Percentiles rank a stretch among this genome's conserved stretches.
Evolutionary conservation across 176 grass and related monocot genomes (phyloP).

Genomic region (Musa schizocarpa): DNA sequence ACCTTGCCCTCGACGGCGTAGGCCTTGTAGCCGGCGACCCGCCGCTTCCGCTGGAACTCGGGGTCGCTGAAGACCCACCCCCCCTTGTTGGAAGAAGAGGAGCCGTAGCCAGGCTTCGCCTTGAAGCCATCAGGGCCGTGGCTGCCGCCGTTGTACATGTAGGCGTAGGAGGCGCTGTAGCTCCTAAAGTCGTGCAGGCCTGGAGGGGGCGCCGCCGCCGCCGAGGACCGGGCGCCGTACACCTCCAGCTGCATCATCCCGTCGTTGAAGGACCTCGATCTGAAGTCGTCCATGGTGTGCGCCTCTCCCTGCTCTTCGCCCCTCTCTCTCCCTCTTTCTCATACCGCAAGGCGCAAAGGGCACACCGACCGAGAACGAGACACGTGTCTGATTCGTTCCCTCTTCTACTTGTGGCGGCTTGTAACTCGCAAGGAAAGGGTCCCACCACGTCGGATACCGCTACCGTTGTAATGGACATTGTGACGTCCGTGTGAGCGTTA

Average conservation of each 20-base stretch:
- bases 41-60: slow-evolving; percentile 64
- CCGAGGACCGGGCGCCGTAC: slow-evolving; percentile 28
- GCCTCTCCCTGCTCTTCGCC: too few species aligned
- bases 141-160: slow-evolving; percentile 13
- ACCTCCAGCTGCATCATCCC: slow-evolving; percentile 49
- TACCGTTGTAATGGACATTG: too few species aligned
- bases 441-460: too few species aligned
- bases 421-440: too few species aligned
- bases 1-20: slow-evolving; percentile 58
- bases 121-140: neutral
- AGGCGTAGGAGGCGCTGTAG: slow-evolving; percentile 12
- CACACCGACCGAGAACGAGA: too few species aligned
- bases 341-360: too few species aligned
- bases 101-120: slow-evolving; percentile 21
- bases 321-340: too few species aligned
- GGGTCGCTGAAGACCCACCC: slow-evolving; percentile 43
- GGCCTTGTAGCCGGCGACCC: slow-evolving; percentile 70
- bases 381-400: too few species aligned
- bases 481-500: too few species aligned
- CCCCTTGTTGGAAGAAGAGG: slow-evolving; percentile 26
- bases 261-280: slow-evolving; percentile 52
- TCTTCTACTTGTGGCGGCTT: too few species aligned
- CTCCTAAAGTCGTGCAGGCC: neutral
- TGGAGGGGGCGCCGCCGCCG: neutral
- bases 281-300: slow-evolving; percentile 26